Percentiles rank a stretch among this genome's conserved stretches.
Conservation (phyloP, 2,329 filamentous ascomycete species). For the Arachnomyces sp. region DNA sequence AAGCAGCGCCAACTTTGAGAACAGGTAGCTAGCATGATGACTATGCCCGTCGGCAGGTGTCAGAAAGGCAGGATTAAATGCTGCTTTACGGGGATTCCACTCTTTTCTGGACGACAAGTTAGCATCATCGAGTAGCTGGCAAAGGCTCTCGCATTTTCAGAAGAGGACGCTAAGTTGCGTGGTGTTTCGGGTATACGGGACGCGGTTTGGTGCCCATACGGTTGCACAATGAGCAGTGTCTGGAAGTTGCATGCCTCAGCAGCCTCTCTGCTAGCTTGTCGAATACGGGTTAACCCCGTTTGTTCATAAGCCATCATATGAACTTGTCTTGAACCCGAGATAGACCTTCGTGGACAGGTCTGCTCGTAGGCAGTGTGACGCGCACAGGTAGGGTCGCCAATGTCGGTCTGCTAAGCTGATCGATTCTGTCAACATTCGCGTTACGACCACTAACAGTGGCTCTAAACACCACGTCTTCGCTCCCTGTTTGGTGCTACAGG, state of each 20-base stretch:
- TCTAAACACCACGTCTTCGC: slow-evolving; percentile 32
- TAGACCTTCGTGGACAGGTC: slow-evolving; percentile 20
- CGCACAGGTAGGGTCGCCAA: slow-evolving; percentile 33
- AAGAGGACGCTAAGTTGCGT: too few relatives aligned
- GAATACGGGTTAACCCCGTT: slow-evolving; percentile 38
- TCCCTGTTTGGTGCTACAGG: slow-evolving; percentile 24
- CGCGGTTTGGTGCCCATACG: not conserved
- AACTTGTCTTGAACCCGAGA: slow-evolving; percentile 29
- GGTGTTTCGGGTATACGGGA: too few relatives aligned
- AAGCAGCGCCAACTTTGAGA: too few relatives aligned
- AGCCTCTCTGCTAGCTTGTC: slow-evolving; percentile 40
- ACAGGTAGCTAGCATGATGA: too few relatives aligned
- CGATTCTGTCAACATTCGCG: slow-evolving; percentile 28
- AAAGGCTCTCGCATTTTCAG: too few relatives aligned
- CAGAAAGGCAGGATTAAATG: too few relatives aligned
- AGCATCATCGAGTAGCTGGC: too few relatives aligned
- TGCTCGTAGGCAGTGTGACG: slow-evolving; percentile 28
- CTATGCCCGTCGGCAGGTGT: too few relatives aligned
- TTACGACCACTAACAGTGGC: slow-evolving; percentile 32
- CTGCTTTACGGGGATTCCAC: too few relatives aligned
- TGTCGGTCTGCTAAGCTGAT: slow-evolving; percentile 31
- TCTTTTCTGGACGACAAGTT: too few relatives aligned
- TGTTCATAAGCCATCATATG: slow-evolving; percentile 54
- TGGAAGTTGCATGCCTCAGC: slow-evolving; percentile 32
- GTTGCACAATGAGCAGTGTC: slow-evolving; percentile 28